Conservation (phyloP, 2,329 filamentous ascomycete genomes). For the Calcarisporium arbuscula region DNA sequence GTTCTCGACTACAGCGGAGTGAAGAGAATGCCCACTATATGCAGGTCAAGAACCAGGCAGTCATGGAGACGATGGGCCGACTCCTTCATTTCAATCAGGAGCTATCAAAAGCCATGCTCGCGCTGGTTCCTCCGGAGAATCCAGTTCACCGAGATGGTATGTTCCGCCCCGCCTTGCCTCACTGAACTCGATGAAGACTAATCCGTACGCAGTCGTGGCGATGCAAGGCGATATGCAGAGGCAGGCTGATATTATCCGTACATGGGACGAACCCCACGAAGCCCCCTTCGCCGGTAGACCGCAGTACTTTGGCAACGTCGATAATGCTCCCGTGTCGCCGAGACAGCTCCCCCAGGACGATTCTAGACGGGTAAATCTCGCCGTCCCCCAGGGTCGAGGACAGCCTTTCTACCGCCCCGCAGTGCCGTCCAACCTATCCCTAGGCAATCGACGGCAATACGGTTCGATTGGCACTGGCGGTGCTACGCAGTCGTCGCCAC, state of each 20-base stretch:
- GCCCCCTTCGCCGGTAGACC: conserved; percentile 59
- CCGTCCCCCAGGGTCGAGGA: conserved; percentile 52
- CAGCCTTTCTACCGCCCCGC: conserved; percentile 67
- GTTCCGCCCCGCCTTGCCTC: conserved; percentile 31
- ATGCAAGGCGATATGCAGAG: conserved; percentile 56
- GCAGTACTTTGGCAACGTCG: conserved; percentile 60
- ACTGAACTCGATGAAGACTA: conserved; percentile 5
- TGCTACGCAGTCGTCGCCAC: conserved; percentile 65
- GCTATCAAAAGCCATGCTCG: conserved; percentile 67
- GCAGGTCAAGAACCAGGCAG: conserved; percentile 71
- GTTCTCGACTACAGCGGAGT: conserved; percentile 66
- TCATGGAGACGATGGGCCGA: conserved; percentile 73
- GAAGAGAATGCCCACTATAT: conserved; percentile 79
- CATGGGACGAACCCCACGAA: conserved; percentile 62
- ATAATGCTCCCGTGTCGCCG: conserved; percentile 78
- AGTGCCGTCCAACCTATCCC: conserved; percentile 74
- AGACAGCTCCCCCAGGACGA: conserved; percentile 84
- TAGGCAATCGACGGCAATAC: conserved; percentile 70
- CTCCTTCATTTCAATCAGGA: conserved; percentile 75
- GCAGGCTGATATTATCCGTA: conserved; percentile 50
- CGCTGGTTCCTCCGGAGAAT: conserved; percentile 69
- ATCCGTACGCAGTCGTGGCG: conserved; percentile 36
- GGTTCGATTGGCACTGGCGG: conserved; percentile 77
- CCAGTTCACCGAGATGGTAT: conserved; percentile 76
- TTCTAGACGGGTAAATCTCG: conserved; percentile 64